These are phyloP conservation scores for Euphorbia schlechtendalii DNA, from an alignment of 441 rosid genomes.

Conservation along the genomic window DNA sequence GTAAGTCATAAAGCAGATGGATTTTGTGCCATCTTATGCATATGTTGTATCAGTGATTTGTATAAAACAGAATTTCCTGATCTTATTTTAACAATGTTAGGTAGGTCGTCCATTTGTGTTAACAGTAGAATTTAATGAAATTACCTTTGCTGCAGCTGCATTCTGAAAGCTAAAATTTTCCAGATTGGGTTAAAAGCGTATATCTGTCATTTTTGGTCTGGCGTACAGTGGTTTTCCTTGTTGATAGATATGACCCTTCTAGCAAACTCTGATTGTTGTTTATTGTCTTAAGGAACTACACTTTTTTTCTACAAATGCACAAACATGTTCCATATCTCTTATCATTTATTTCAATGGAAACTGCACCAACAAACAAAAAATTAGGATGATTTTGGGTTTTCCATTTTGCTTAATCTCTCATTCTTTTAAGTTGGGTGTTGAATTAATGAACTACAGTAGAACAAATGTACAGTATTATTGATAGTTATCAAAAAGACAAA, in stretches of 20 bases:
- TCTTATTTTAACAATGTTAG: too few species aligned
- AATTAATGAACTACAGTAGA: background rate
- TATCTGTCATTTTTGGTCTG: background rate
- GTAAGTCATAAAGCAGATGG: constrained; percentile 19
- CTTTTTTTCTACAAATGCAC: constrained; percentile 23
- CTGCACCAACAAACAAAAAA: background rate
- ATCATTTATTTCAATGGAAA: too few species aligned
- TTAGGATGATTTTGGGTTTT: background rate
- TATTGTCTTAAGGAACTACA: too few species aligned
- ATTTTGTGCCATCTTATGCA: constrained; percentile 12
- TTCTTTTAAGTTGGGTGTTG: background rate
- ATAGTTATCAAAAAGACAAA: too few species aligned
- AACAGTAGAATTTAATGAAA: background rate
- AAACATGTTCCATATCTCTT: background rate
- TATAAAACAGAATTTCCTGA: background rate
- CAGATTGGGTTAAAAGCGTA: background rate
- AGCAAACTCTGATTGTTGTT: too few species aligned
- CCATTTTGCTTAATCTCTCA: too few species aligned
- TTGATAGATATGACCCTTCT: background rate
- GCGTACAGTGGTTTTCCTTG: background rate
- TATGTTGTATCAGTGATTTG: constrained; percentile 7
- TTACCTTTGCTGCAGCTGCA: background rate
- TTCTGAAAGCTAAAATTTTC: background rate
- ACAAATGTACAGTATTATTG: too few species aligned
- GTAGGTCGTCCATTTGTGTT: too few species aligned